Conservation (phyloP, 2,329 filamentous ascomycete genomes). For the Penicillium sp. region DNA sequence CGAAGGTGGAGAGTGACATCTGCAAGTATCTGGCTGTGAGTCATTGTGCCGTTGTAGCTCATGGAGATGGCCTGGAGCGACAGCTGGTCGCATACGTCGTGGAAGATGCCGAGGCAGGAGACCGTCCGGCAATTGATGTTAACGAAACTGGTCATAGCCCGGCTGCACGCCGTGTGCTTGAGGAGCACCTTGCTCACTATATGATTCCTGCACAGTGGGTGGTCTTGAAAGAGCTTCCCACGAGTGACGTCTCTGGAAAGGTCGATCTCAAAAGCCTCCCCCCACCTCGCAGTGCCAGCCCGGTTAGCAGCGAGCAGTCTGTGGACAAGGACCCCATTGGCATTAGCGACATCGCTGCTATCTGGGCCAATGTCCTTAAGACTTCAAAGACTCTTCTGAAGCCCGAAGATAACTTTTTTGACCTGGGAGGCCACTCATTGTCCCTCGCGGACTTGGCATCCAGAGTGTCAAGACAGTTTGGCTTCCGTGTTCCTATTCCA, state of each 20-base stretch:
- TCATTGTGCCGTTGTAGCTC: slow-evolving; percentile 70
- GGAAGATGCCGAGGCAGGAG: slow-evolving; percentile 60
- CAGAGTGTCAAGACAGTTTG: slow-evolving; percentile 67
- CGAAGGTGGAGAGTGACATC: slow-evolving; percentile 74
- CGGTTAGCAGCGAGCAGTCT: slow-evolving; percentile 46
- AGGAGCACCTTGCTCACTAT: slow-evolving; percentile 71
- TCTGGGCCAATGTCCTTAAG: slow-evolving; percentile 71
- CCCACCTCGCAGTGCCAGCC: slow-evolving; percentile 58
- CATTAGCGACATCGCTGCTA: slow-evolving; percentile 66
- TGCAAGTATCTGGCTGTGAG: slow-evolving; percentile 68
- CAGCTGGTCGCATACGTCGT: slow-evolving; percentile 78
- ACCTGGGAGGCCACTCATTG: slow-evolving; percentile 76
- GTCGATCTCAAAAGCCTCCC: slow-evolving; percentile 72
- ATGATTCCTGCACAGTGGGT: slow-evolving; percentile 83
- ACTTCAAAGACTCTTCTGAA: slow-evolving; percentile 65
- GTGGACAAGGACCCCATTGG: slow-evolving; percentile 63
- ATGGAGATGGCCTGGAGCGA: slow-evolving; percentile 73
- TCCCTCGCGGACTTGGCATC: slow-evolving; percentile 76
- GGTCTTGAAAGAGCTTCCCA: slow-evolving; percentile 68
- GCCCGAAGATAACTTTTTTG: slow-evolving; percentile 74
- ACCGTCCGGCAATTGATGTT: slow-evolving; percentile 64
- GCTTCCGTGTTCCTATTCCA: slow-evolving; percentile 70
- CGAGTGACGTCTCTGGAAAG: slow-evolving; percentile 77
- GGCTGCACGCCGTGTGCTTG: slow-evolving; percentile 64
- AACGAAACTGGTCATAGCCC: slow-evolving; percentile 73